These are phyloP conservation scores for Neonectria punicea DNA, from an alignment of 2,329 filamentous ascomycete genomes.

Conservation along the genomic window DNA sequence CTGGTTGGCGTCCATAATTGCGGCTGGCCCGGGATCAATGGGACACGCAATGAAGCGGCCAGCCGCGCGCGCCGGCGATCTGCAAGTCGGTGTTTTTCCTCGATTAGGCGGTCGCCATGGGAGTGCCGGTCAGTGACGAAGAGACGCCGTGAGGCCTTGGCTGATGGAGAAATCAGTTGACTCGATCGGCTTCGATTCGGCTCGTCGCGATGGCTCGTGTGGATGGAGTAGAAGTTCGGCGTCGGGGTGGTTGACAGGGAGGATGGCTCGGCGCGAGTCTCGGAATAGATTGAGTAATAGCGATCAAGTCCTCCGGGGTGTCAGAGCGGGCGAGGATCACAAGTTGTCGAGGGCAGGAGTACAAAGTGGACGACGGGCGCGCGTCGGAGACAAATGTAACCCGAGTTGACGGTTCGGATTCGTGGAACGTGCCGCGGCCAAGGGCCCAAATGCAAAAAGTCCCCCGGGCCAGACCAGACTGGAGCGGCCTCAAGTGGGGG, in stretches of 20 bases:
- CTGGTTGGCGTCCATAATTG: slow-evolving; percentile 39
- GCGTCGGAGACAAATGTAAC: slow-evolving; percentile 18
- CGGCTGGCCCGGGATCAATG: slow-evolving; percentile 37
- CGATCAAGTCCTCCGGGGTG: background rate
- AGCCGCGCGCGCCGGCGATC: slow-evolving; percentile 42
- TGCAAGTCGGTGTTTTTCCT: slow-evolving; percentile 27
- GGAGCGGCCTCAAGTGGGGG: slow-evolving; percentile 23
- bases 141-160: slow-evolving; percentile 1
- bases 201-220: slow-evolving; percentile 9
- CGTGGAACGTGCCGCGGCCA: slow-evolving; percentile 31
- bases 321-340: background rate
- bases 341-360: slow-evolving; percentile 1
- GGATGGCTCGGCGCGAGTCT: background rate
- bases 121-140: slow-evolving; percentile 10
- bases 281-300: background rate
- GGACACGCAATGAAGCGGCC: slow-evolving; percentile 36
- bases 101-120: slow-evolving; percentile 38
- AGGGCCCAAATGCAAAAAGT: slow-evolving; percentile 20
- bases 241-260: slow-evolving; percentile 1
- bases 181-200: slow-evolving; percentile 12
- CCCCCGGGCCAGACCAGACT: slow-evolving; percentile 6
- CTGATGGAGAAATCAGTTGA: background rate
- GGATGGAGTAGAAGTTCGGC: background rate
- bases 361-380: slow-evolving; percentile 7
- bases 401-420: slow-evolving; percentile 24